Evolutionary conservation across 2,329 filamentous ascomycete species (phyloP), one percentile per base, ranked within the genome.

Genomic region (Xylariaceae sp.): DNA sequence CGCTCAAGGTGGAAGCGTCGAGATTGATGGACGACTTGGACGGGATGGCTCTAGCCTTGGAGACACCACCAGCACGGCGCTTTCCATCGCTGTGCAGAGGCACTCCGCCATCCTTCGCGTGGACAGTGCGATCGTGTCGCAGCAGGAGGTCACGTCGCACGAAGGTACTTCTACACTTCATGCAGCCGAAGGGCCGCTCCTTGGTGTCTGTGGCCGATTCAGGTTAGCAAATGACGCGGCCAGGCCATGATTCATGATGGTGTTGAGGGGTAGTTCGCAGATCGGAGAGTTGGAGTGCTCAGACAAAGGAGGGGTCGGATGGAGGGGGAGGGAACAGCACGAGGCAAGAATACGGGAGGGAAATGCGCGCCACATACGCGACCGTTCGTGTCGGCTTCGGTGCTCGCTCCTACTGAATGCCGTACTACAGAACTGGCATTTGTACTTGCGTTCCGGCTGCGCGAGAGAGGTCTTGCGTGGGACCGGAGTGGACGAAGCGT

Each of bases 381-480:
- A 94, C 67, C 92, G 77, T 67, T 98, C 92, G 65, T 98, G 92
- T 64, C 92, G 77, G 65, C 88, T 95, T 52, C 92, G 79, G 64
- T 98, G 92, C 65, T 98, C 92, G 62, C 88, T 94, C 61, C 92
- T 76, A 68, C 89, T 95, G 63, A 98, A 98, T 45, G 92, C 92
- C 63, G 92, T 77, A 66, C 89, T 89, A 70, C 92, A 96, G 65
- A 94, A 96, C 71, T 94, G 88, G 69, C 92, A 98, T 64, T 96
- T 95, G 78, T 98, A 98, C 67, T 95, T 94, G 72, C 93, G 90
- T 70, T 96, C 92, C 36, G 89, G 87, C 51, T 52, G 53, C 40
- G 78, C 81, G 51, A 80, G 67, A 42, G 82, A 71, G 47, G 81
- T 64, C 66, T 93, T 94, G 63, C 84, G 79, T 55, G 81, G 73